These are phyloP conservation scores for Candida sp. DNA, from an alignment of 1,139 yeast genomes.

Conservation along the genomic window DNA sequence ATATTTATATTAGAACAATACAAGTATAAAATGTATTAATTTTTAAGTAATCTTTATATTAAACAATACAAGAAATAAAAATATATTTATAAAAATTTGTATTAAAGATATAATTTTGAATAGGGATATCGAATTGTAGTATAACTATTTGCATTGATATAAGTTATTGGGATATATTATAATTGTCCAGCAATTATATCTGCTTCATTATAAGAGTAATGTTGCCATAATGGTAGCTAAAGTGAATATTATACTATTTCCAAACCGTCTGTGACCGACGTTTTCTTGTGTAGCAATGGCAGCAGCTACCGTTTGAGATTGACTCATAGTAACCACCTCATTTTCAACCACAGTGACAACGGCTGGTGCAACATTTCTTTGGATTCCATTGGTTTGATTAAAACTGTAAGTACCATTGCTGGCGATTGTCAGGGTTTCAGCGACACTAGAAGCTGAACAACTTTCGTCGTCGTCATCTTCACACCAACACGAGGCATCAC, in stretches of 20 bases:
- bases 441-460: conserved; percentile 5
- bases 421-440: background rate
- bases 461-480: conserved; percentile 13
- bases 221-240: conserved; percentile 6
- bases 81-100: too few relatives aligned
- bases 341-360: background rate
- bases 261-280: conserved; percentile 5
- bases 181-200: conserved; percentile 19
- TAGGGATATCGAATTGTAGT: background rate
- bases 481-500: conserved; percentile 6
- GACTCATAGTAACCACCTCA: conserved; percentile 2
- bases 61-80: too few relatives aligned
- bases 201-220: conserved; percentile 9
- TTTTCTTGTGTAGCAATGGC: conserved; percentile 10
- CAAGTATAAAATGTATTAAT: too few relatives aligned
- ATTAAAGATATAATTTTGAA: too few relatives aligned
- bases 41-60: too few relatives aligned
- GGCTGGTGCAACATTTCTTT: background rate
- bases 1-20: too few relatives aligned
- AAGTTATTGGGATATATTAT: conserved; percentile 1
- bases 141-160: background rate
- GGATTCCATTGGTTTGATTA: background rate
- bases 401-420: background rate
- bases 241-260: conserved; percentile 4
- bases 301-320: conserved; percentile 5